Evolutionary conservation across 2,329 filamentous ascomycete genomes (phyloP), one percentile per base, ranked within the genome.

Genomic region (Lachnellula arida): DNA sequence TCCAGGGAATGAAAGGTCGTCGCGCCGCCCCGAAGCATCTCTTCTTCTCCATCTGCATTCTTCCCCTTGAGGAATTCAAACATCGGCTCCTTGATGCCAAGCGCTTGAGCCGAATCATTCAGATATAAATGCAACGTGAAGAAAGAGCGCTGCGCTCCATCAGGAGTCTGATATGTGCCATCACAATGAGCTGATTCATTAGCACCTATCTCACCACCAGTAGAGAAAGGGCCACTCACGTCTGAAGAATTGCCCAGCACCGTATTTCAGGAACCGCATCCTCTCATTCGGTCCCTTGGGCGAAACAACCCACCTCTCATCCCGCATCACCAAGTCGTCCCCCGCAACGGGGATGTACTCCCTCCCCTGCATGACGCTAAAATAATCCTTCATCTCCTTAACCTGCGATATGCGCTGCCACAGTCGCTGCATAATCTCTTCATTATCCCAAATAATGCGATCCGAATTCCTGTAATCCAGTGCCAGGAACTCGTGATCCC

Each of bases 241-340:
- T 58, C 78, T 80, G 65, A 95, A 94, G 67, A 86, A 93, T 64
- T 91, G 84, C 0, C 88, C 88, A 0, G 77, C 72, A 0, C 78
- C 77, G 68, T 94, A 94, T 65, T 82, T 86, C 50, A 95, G 73
- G 64, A 92, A 92, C 28, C 90, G 76, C 79, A 92, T 79, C 37
- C 88, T 74, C 67, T 91, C 81, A 68, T 94, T 94, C 43, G 89
- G 69, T 9, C 85, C 68, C 35, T 59, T 49, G 43, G 61, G 54
- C 12, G 57, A 58, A 42, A 62, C 9, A 19, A 56, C 52, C 59
- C 61, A 64, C 46, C 55, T 61, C 53, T 64, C 58, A 5, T 56
- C 60, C 35, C 50, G 48, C 44, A 46, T 58, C 22, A 53, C 48
- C 8, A 56, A 46, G 55, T 73, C 61, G 46, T 64, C 67, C 64